A percentile compares a stretch with the other conserved stretches of the same genome.
Evolutionary conservation across 495 filamentous ascomycete species (phyloP).

Genomic region (Hypoxylon cercidicola): DNA sequence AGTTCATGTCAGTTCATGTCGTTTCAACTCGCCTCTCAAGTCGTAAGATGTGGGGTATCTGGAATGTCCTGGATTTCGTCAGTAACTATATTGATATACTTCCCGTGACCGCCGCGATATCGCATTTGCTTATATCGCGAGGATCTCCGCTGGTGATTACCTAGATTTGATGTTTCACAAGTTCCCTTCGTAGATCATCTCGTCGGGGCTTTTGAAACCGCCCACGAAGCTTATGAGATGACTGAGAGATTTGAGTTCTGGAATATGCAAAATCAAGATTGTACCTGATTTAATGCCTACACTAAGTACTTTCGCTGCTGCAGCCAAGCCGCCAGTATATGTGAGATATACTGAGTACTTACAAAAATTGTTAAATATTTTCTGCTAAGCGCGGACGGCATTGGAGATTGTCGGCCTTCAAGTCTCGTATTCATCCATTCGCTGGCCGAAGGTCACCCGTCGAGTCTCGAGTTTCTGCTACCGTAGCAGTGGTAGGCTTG

Average conservation of each 20-base stretch:
- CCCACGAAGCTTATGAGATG: conserved; percentile 13
- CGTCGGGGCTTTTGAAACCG: conserved; percentile 9
- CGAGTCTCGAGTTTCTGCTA: conserved; percentile 4
- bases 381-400: conserved; percentile 22
- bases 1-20: conserved; percentile 35
- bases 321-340: background rate
- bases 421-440: conserved; percentile 40
- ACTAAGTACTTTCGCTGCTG: background rate
- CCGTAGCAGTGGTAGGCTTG: conserved; percentile 21
- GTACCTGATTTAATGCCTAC: too few species aligned
- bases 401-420: conserved; percentile 17
- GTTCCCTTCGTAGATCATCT: too few species aligned
- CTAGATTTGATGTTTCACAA: too few species aligned
- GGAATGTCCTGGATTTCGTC: background rate
- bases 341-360: background rate
- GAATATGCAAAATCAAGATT: background rate
- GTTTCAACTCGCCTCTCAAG: conserved; percentile 10
- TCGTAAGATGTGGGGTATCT: conserved; percentile 14
- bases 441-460: conserved; percentile 5
- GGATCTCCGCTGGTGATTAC: too few species aligned
- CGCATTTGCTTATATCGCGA: background rate
- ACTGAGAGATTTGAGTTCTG: conserved; percentile 5
- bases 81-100: too few species aligned
- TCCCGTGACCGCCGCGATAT: conserved; percentile 7
- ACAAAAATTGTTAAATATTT: background rate